Percentiles rank a stretch among this genome's conserved stretches.
Evolutionary conservation across 352 stramenopile genomes (phyloP).

Genomic region (Phytophthora uliginosa): DNA sequence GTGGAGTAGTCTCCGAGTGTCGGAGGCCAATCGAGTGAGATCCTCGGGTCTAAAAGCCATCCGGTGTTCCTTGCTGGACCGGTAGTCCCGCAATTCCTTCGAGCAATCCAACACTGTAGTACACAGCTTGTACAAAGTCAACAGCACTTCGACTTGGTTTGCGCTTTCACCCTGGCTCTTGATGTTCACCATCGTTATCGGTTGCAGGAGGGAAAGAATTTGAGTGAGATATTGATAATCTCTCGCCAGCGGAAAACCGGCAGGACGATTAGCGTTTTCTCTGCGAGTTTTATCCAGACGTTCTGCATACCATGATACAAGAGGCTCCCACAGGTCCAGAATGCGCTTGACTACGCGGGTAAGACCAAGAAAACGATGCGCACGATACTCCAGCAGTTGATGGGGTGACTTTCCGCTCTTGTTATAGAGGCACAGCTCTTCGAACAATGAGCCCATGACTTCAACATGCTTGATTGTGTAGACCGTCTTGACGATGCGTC

Average conservation of each 20-base stretch:
- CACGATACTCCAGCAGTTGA: conserved; percentile 3
- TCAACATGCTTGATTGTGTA: conserved; percentile 14
- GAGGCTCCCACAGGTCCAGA: conserved; percentile 6
- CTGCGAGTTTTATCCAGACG: neutral
- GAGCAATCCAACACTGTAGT: conserved; percentile 3
- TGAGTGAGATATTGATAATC: conserved; percentile 6
- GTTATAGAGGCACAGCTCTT: conserved; percentile 9
- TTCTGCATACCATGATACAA: conserved; percentile 12
- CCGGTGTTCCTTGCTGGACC: neutral
- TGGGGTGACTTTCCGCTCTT: conserved; percentile 15
- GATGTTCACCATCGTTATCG: conserved; percentile 5
- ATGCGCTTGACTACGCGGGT: conserved; percentile 10
- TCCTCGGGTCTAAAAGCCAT: conserved; percentile 11
- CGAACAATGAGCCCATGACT: conserved; percentile 11
- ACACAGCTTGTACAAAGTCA: conserved; percentile 4
- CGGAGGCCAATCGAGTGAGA: conserved; percentile 3
- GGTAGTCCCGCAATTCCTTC: conserved; percentile 9
- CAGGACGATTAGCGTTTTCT: neutral
- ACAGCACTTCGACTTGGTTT: conserved; percentile 10
- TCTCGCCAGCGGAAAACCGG: neutral
- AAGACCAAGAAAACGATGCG: conserved; percentile 11
- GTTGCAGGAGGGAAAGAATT: conserved; percentile 1
- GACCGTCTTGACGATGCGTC: conserved; percentile 15
- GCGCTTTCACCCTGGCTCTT: conserved; percentile 4
- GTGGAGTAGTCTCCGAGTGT: conserved; percentile 1